A percentile compares a stretch with the other conserved stretches of the same genome.
These are phyloP conservation scores for Serpula lacrymans DNA, from an alignment of 768 basidiomycete genomes.

Conservation along the genomic window DNA sequence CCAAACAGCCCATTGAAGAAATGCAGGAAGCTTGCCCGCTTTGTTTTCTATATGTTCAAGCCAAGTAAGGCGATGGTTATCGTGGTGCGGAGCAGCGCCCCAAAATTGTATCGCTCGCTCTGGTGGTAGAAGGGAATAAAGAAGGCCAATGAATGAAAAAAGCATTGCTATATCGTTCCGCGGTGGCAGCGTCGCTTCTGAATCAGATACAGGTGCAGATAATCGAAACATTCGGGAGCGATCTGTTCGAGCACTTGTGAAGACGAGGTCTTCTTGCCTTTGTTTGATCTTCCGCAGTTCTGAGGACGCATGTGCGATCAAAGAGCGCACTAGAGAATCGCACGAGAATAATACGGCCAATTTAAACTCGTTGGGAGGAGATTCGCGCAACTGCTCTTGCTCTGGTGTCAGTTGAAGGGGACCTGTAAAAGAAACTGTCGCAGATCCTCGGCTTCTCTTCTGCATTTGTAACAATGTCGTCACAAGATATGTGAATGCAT, in stretches of 20 bases:
- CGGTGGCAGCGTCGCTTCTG: constrained; percentile 45
- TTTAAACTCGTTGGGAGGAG: constrained; percentile 41
- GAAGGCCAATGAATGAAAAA: constrained; percentile 77
- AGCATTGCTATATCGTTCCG: constrained; percentile 85
- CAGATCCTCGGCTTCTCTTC: constrained; percentile 27
- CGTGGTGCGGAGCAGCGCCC: constrained; percentile 56
- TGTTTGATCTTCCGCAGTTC: constrained; percentile 86
- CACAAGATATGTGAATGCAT: constrained; percentile 72
- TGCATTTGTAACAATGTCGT: constrained; percentile 56
- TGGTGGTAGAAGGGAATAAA: constrained; percentile 69
- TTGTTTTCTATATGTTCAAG: constrained; percentile 60
- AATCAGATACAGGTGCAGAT: constrained; percentile 37
- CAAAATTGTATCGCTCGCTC: constrained; percentile 86
- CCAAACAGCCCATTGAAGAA: constrained; percentile 90
- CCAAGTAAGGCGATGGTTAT: constrained; percentile 44
- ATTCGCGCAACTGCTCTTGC: constrained; percentile 35
- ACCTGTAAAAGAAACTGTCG: constrained; percentile 36
- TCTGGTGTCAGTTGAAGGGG: constrained; percentile 36
- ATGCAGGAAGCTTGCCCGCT: constrained; percentile 62
- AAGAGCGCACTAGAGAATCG: constrained; percentile 67
- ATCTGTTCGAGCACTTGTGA: constrained; percentile 65
- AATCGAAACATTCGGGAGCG: constrained; percentile 52
- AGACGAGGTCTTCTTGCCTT: constrained; percentile 78
- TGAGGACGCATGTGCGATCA: constrained; percentile 75
- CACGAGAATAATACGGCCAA: constrained; percentile 60